Percentiles rank a stretch among this genome's conserved stretches.
Evolutionary conservation across 768 basidiomycete genomes (phyloP).

Genomic region (Russula compacta): DNA sequence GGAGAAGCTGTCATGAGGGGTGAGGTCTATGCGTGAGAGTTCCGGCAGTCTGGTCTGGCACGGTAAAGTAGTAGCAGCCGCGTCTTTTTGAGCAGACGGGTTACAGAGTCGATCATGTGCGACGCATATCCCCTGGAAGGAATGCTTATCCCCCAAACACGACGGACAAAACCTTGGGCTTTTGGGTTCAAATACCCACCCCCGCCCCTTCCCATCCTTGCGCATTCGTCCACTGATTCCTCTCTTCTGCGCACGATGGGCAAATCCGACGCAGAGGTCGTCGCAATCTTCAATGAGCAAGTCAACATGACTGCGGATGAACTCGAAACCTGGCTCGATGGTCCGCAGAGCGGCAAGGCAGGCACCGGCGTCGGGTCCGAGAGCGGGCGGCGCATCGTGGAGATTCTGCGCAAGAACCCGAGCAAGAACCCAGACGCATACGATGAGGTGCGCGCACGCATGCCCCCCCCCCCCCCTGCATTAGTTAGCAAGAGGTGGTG

Average conservation of each 20-base stretch:
- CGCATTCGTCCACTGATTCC: neutral
- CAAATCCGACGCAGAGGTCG: slow-evolving; percentile 25
- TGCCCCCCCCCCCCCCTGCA: too few species aligned
- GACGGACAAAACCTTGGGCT: too few species aligned
- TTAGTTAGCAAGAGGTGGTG: too few species aligned
- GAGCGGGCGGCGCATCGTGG: slow-evolving; percentile 28
- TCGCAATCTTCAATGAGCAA: slow-evolving; percentile 26
- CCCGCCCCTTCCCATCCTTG: too few species aligned
- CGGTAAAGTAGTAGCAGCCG: too few species aligned
- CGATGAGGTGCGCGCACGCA: slow-evolving; percentile 20
- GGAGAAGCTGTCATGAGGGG: too few species aligned
- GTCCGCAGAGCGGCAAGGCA: slow-evolving; percentile 26
- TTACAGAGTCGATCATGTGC: neutral
- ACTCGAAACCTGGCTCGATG: slow-evolving; percentile 27
- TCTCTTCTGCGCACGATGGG: slow-evolving; percentile 18
- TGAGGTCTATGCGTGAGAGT: too few species aligned
- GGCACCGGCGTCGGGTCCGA: slow-evolving; percentile 28
- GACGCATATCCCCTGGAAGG: neutral
- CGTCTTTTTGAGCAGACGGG: too few species aligned
- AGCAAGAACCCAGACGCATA: slow-evolving; percentile 25
- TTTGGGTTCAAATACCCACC: neutral
- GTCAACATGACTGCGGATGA: slow-evolving; percentile 29
- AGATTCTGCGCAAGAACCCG: slow-evolving; percentile 30
- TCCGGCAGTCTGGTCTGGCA: too few species aligned
- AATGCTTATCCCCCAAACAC: too few species aligned